Conservation (phyloP, 202 grass and related monocot species). For the Carex arenaria region DNA sequence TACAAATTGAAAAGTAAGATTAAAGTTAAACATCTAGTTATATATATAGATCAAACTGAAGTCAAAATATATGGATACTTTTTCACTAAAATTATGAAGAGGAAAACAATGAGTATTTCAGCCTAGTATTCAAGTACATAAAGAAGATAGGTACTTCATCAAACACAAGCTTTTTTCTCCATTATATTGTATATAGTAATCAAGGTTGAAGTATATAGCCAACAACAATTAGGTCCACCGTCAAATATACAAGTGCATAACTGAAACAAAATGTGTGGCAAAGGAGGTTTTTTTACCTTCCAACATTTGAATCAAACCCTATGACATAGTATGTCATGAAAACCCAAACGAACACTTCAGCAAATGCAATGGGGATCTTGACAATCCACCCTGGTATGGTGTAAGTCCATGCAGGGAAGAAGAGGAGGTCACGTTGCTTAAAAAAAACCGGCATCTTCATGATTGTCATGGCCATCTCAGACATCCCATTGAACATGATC, state of each 20-base stretch:
- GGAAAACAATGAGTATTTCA: too few relatives aligned
- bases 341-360: constrained; percentile 11
- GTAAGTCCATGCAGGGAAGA: constrained; percentile 34
- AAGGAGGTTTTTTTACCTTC: constrained; percentile 14
- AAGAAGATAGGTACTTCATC: not conserved
- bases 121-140: not conserved
- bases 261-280: not conserved
- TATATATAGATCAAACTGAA: not conserved
- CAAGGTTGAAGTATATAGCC: not conserved
- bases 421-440: constrained; percentile 32
- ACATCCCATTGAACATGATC: constrained; percentile 30
- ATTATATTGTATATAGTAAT: not conserved
- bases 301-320: constrained; percentile 20
- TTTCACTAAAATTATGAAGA: too few relatives aligned
- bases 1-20: not conserved
- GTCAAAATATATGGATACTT: not conserved
- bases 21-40: not conserved
- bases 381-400: constrained; percentile 25
- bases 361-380: constrained; percentile 15
- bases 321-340: constrained; percentile 56
- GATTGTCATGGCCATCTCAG: constrained; percentile 30
- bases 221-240: not conserved
- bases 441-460: constrained; percentile 27
- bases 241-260: not conserved
- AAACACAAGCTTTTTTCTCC: not conserved